phyloP scores from a whole-genome alignment of 2,329 filamentous ascomycete species.

The Ophiostoma montium region DNA sequence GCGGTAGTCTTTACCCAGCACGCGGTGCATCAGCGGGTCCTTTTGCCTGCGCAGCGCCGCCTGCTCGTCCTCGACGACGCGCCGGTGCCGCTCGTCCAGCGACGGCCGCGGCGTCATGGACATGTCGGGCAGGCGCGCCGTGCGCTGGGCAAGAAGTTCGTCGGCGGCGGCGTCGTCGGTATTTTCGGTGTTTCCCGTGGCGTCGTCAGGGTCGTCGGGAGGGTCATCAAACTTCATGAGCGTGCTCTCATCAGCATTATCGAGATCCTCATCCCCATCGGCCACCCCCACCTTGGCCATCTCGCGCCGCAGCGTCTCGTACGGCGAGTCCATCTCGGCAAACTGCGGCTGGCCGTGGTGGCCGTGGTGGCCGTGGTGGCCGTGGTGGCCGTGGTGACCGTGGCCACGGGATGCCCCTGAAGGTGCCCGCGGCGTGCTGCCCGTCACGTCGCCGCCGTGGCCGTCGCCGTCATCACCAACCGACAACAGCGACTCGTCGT shows the following conservation, averaged over 20 bases:
- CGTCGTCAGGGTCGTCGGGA: too few relatives aligned
- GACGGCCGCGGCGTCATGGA: slow-evolving; percentile 48
- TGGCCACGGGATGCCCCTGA: too few relatives aligned
- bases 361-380: slow-evolving; percentile 27
- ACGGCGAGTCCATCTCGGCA: slow-evolving; percentile 59
- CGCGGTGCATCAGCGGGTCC: slow-evolving; percentile 73
- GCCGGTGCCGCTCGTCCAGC: slow-evolving; percentile 34
- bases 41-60: slow-evolving; percentile 27
- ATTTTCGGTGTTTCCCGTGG: slow-evolving; percentile 20
- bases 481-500: slow-evolving; percentile 54
- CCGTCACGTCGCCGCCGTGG: slow-evolving; percentile 41
- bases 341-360: slow-evolving; percentile 33
- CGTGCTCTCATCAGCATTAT: slow-evolving; percentile 21
- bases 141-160: slow-evolving; percentile 36
- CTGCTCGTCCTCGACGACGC: slow-evolving; percentile 15
- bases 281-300: slow-evolving; percentile 22
- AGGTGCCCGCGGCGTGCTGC: slow-evolving; percentile 62
- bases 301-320: slow-evolving; percentile 58
- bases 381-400: slow-evolving; percentile 28
- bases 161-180: slow-evolving; percentile 22
- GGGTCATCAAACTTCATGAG: slow-evolving; percentile 16
- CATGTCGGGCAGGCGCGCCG: slow-evolving; percentile 44
- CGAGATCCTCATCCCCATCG: background rate
- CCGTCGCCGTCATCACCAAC: slow-evolving; percentile 32
- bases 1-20: slow-evolving; percentile 93